A percentile compares a stretch with the other conserved stretches of the same genome.
These are phyloP conservation scores for Populus nigra DNA, from an alignment of 345 rosid species.

Conservation along the genomic window DNA sequence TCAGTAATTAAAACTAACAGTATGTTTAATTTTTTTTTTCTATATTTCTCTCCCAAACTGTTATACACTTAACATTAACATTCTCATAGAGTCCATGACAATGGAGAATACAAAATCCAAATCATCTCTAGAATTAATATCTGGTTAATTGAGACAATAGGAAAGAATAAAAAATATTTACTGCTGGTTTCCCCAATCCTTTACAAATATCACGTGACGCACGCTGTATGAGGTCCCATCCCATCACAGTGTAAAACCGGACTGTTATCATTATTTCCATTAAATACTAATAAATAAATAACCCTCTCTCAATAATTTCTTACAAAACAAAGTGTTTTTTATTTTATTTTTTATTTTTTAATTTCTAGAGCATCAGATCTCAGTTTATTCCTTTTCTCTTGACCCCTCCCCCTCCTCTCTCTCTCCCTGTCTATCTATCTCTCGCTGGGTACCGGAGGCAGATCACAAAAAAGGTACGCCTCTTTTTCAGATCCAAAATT, in stretches of 20 bases:
- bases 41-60: no score
- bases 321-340: not conserved
- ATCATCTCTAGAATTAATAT: no score
- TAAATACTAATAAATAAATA: not conserved
- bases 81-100: no score
- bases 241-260: not conserved
- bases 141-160: no score
- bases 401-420: not conserved
- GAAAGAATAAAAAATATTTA: no score
- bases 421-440: not conserved
- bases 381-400: not conserved
- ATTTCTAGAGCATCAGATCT: constrained; percentile 3
- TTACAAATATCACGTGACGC: not conserved
- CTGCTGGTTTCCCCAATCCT: not conserved
- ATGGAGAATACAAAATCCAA: no score
- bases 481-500: constrained; percentile 13
- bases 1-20: no score
- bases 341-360: not conserved
- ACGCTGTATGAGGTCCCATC: not conserved
- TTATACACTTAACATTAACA: no score
- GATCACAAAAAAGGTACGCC: not conserved
- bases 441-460: no score
- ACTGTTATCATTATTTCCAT: not conserved
- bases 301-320: not conserved
- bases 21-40: no score